Evolutionary conservation across 192 early-diverging fungal species (phyloP).

Genomic region (Backusella australiensis): DNA sequence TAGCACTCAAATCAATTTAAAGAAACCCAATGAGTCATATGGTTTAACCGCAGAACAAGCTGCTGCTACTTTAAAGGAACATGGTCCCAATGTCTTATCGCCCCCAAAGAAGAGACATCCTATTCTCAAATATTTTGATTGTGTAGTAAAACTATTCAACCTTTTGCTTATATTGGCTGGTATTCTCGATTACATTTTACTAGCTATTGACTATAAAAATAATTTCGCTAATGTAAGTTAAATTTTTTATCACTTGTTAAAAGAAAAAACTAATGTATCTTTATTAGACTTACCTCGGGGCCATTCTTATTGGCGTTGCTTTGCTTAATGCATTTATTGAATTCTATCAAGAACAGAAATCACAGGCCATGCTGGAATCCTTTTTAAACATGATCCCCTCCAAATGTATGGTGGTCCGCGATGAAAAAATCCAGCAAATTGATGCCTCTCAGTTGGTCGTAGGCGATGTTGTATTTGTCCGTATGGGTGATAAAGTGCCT

Average conservation of each 20-base stretch:
- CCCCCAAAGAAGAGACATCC: constrained; percentile 84
- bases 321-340: constrained; percentile 92
- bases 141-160: constrained; percentile 83
- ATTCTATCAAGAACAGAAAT: constrained; percentile 91
- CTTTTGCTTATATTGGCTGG: constrained; percentile 82
- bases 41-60: constrained; percentile 70
- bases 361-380: constrained; percentile 83
- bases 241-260: constrained; percentile 1
- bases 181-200: constrained; percentile 77
- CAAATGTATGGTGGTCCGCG: constrained; percentile 79
- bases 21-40: constrained; percentile 62
- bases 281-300: constrained; percentile 82
- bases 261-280: not conserved
- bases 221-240: constrained; percentile 78
- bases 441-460: constrained; percentile 73
- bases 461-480: constrained; percentile 87
- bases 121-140: constrained; percentile 73
- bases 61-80: constrained; percentile 54
- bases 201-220: constrained; percentile 67
- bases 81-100: constrained; percentile 85
- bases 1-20: constrained; percentile 45
- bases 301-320: constrained; percentile 84
- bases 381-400: constrained; percentile 91
- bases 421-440: constrained; percentile 64
- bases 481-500: constrained; percentile 93